Base-by-base conservation (phyloP, 129 eudicot species). In the Lonicera japonica region DNA sequence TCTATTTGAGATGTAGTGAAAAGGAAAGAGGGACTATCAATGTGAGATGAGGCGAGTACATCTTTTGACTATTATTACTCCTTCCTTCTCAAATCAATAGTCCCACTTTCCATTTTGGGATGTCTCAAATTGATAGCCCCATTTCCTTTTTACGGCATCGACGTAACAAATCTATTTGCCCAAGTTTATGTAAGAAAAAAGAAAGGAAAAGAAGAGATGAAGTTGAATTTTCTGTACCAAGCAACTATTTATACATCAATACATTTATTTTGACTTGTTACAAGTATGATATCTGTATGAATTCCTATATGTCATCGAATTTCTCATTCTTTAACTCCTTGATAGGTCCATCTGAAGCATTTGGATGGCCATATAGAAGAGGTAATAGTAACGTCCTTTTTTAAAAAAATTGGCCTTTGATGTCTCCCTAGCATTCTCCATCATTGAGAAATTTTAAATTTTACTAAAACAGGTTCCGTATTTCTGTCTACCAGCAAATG, bases 401-500 rank as follows among this genome's bases (percentile, higher is more conserved):
- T 25, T 25, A 64, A 50, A 64, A 43, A 29, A 21, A 23, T 46
- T 52, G 66, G 39, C 40, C 60, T 53, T 65, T 48, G 5, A 53
- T 43, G 23, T 69, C 53, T 70, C 36, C 43, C 45, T 64, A 43
- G 48, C 53, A 34, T 65, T 58, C 61, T 56, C 63, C 58, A 72
- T 77, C 68, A 65, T 75, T 55, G 50, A 43, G 16, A 48, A 69
- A 45, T 25, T 58, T 51, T 25, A 60, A 45, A 65, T 70, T 72
- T 65, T 19, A 82, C 79, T 68, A 64, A 75, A 70, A 65, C 99
- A 92, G 96, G 96, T 92, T 77, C 96, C 99, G 45, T 92, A 92
- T 86, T 88, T 92, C 86, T 82, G 81, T 77, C 86, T 92, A 64
- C 99, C 99, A 80, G 99, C 99, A 41, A 87, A 92, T 69, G 99